Base-by-base conservation (phyloP, 2,329 filamentous ascomycete genomes). In the Penicillium freii region DNA sequence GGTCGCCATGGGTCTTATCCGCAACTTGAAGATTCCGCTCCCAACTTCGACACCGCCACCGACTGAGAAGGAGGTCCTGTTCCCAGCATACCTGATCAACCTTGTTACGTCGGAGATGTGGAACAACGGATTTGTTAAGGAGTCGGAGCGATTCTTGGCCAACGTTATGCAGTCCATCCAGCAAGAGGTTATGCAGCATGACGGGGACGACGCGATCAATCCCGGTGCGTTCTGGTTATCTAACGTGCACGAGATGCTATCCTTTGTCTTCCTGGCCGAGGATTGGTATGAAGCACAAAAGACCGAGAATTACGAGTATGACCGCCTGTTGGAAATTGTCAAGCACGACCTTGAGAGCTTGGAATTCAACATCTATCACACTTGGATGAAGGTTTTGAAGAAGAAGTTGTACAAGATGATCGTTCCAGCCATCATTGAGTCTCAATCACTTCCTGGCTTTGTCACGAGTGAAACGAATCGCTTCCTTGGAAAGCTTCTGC, bases 121-220 rank as follows among this genome's bases (percentile, higher is more conserved):
- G 94, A 99, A 99, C 81, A 99, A 99, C 69, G 94, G 94, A 46
- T 99, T 97, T 72, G 94, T 99, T 68, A 99, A 99, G 81, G 94
- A 99, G 78, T 97, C 94, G 4, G 94, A 99, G 78, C 90, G 93
- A 54, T 99, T 99, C 84, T 83, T 99, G 62, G 94, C 94, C 71
- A 99, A 97, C 70, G 94, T 99, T 63, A 99, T 99, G 94, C 94
- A 97, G 78, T 96, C 92, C 8, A 97, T 99, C 70, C 94, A 99
- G 75, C 92, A 97, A 75, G 94, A 99, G 75, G 94, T 99, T 56
- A 97, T 99, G 94, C 90, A 96, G 72, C 92, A 99, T 73, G 93
- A 99, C 66, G 92, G 92, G 44, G 94, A 99, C 58, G 93, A 97
- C 69, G 92, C 93, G 38, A 90, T 99, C 78, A 97, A 97, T 76